Percentiles rank a stretch among this genome's conserved stretches.
These are phyloP conservation scores for Microascus cirrosus DNA, from an alignment of 2,329 filamentous ascomycete species.

Conservation along the genomic window DNA sequence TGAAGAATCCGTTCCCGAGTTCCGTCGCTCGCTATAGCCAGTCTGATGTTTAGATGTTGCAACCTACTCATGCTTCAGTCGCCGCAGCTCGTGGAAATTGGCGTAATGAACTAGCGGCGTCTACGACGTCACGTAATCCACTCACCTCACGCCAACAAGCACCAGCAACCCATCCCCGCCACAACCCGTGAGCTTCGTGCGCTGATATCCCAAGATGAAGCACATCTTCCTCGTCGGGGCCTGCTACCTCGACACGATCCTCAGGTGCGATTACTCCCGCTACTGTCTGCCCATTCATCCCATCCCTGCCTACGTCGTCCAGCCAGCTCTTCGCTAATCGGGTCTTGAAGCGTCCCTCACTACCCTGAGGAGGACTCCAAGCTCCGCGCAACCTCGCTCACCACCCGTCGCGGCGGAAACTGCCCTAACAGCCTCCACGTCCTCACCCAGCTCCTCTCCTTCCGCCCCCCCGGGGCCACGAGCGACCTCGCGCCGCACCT, in stretches of 20 bases:
- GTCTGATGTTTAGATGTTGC: too few relatives aligned
- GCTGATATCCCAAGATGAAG: slow-evolving; percentile 24
- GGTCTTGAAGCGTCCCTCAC: slow-evolving; percentile 42
- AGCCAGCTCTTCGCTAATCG: background rate
- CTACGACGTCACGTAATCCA: background rate
- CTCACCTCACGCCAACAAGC: background rate
- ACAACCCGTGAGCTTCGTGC: background rate
- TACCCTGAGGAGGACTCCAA: slow-evolving; percentile 65
- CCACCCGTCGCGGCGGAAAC: slow-evolving; percentile 59
- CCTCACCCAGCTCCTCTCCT: slow-evolving; percentile 46
- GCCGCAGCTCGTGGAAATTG: too few relatives aligned
- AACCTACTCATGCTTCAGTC: too few relatives aligned
- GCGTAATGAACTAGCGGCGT: background rate
- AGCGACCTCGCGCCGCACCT: slow-evolving; percentile 24
- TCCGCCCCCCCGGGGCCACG: background rate
- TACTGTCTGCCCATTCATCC: background rate
- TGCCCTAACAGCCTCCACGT: slow-evolving; percentile 63
- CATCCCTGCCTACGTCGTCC: background rate
- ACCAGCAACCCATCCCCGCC: background rate
- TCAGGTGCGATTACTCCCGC: slow-evolving; percentile 35
- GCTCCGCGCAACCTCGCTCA: slow-evolving; percentile 49
- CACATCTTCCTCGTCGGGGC: slow-evolving; percentile 55
- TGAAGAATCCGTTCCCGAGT: too few relatives aligned
- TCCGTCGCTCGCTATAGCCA: too few relatives aligned
- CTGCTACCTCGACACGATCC: slow-evolving; percentile 61